These are phyloP conservation scores for Metschnikowia hibisci DNA, from an alignment of 805 yeast species.

Conservation along the genomic window DNA sequence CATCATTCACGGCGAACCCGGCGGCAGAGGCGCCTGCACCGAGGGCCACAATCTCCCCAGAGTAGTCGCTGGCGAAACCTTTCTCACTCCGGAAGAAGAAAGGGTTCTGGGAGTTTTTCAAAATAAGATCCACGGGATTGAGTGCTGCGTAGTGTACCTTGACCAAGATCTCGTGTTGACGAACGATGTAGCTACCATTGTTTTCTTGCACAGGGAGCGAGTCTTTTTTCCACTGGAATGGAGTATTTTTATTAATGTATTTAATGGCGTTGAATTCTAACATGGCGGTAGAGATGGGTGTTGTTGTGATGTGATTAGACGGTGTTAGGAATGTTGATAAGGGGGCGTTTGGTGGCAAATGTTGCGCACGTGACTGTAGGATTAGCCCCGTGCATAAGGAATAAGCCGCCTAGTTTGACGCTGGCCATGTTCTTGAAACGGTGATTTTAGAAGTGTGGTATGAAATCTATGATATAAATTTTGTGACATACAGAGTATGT, in stretches of 20 bases:
- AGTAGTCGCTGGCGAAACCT: constrained; percentile 31
- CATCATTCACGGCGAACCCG: constrained; percentile 26
- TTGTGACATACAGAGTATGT: too few species aligned
- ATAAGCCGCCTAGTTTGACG: too few species aligned
- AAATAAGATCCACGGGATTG: constrained; percentile 31
- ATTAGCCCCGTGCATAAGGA: too few species aligned
- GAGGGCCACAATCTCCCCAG: constrained; percentile 31
- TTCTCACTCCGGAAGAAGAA: constrained; percentile 14
- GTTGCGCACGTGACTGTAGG: too few species aligned
- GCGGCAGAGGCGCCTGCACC: constrained; percentile 24
- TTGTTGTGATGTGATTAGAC: neutral
- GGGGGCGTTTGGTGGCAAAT: too few species aligned
- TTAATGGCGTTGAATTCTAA: constrained; percentile 23
- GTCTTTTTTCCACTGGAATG: constrained; percentile 13
- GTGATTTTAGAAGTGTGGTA: too few species aligned
- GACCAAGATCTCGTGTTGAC: constrained; percentile 22
- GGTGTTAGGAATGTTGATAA: too few species aligned
- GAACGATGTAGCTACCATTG: constrained; percentile 10
- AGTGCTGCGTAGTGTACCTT: constrained; percentile 31
- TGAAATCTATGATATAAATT: too few species aligned
- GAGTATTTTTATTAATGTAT: constrained; percentile 15
- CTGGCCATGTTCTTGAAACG: too few species aligned
- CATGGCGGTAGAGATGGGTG: constrained; percentile 3
- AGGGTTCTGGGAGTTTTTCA: constrained; percentile 18
- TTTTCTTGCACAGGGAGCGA: constrained; percentile 11